These are phyloP conservation scores for Claviceps maximensis DNA, from an alignment of 2,329 filamentous ascomycete genomes.

Conservation along the genomic window DNA sequence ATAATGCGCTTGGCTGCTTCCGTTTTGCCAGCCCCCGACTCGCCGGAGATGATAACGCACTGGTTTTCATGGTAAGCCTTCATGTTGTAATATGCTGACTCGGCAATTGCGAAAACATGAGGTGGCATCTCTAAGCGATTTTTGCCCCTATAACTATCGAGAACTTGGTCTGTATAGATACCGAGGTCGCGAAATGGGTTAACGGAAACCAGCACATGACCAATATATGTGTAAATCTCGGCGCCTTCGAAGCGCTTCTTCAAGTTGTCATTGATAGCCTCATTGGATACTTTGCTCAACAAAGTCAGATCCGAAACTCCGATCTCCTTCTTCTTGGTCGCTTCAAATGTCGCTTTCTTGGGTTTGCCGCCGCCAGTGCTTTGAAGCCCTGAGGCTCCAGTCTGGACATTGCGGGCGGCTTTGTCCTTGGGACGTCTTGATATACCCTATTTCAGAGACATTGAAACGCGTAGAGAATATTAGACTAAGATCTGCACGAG, in stretches of 20 bases:
- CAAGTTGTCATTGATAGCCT: constrained; percentile 97
- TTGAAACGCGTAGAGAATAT: neutral
- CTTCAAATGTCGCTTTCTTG: constrained; percentile 93
- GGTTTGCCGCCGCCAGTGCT: constrained; percentile 46
- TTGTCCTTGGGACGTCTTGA: constrained; percentile 29
- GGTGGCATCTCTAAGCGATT: constrained; percentile 91
- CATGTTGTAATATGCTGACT: constrained; percentile 98
- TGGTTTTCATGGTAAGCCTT: constrained; percentile 98
- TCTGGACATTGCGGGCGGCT: constrained; percentile 23
- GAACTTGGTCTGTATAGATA: constrained; percentile 90
- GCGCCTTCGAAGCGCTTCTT: constrained; percentile 96
- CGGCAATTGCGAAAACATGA: constrained; percentile 94
- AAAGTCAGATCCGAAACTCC: constrained; percentile 95
- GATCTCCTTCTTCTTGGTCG: constrained; percentile 97
- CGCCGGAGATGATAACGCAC: constrained; percentile 97
- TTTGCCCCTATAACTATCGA: constrained; percentile 91
- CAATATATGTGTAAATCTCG: constrained; percentile 99
- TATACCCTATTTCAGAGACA: constrained; percentile 20
- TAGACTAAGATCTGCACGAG: neutral
- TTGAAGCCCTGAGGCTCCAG: constrained; percentile 23
- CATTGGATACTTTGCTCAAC: constrained; percentile 96
- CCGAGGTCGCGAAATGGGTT: constrained; percentile 96
- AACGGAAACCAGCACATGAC: constrained; percentile 97
- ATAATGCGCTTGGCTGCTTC: constrained; percentile 97
- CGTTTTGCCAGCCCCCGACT: constrained; percentile 96